These are phyloP conservation scores for Fusarium sp. DNA, from an alignment of 2,329 filamentous ascomycete genomes.

Conservation along the genomic window DNA sequence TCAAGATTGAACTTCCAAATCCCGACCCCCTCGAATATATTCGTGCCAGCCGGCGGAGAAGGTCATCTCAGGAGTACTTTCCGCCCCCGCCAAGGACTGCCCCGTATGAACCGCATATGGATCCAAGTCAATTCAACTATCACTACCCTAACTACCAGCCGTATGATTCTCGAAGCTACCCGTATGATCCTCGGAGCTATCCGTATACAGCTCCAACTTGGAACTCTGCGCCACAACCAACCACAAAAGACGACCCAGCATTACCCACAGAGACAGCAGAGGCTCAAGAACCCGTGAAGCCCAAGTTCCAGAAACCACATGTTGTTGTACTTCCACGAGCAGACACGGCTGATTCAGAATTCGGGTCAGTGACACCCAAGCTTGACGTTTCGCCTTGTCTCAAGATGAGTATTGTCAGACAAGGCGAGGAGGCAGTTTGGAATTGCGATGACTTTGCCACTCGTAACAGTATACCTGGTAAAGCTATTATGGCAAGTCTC, in stretches of 20 bases:
- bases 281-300: neutral
- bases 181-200: neutral
- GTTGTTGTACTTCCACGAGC: constrained; percentile 18
- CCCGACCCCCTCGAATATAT: neutral
- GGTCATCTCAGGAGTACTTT: neutral
- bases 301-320: constrained; percentile 15
- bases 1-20: neutral
- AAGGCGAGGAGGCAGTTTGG: constrained; percentile 11
- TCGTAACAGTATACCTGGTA: neutral
- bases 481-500: constrained; percentile 25
- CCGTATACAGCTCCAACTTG: neutral
- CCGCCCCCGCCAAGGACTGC: neutral
- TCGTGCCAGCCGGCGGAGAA: neutral
- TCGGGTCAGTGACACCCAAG: neutral
- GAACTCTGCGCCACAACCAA: neutral
- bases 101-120: neutral
- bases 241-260: no score
- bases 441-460: constrained; percentile 13
- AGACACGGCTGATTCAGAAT: constrained; percentile 19
- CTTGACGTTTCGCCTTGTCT: neutral
- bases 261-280: neutral
- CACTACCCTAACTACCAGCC: neutral
- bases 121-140: neutral
- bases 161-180: neutral
- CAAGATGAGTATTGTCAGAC: neutral